phyloP scores from a whole-genome alignment of 2,329 filamentous ascomycete species.

The Mollisia scopiformis region DNA sequence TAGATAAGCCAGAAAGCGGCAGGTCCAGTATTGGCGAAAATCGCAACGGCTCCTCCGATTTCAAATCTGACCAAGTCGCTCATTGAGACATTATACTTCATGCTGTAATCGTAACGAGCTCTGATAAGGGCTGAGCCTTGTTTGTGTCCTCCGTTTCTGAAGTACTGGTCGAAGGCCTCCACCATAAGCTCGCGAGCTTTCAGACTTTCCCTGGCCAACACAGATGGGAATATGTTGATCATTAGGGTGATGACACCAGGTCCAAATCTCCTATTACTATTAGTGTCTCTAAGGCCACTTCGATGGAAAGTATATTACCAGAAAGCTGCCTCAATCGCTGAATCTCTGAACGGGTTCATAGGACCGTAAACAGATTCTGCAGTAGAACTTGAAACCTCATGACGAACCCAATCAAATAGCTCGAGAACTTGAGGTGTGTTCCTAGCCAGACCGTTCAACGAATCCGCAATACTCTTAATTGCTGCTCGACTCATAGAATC shows the following conservation, averaged over 20 bases:
- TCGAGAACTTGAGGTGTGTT: no score
- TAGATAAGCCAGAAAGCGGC: constrained; percentile 46
- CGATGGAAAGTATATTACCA: no score
- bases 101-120: constrained; percentile 39
- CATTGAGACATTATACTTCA: constrained; percentile 35
- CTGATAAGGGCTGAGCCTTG: constrained; percentile 41
- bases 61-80: constrained; percentile 45
- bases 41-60: constrained; percentile 43
- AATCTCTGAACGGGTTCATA: no score
- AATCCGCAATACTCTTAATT: no score
- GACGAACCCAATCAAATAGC: no score
- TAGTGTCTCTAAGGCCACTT: no score
- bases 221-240: constrained; percentile 6
- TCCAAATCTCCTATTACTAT: no score
- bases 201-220: constrained; percentile 32
- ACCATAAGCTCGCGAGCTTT: constrained; percentile 39
- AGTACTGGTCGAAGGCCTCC: constrained; percentile 43
- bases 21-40: constrained; percentile 45
- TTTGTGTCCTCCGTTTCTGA: constrained; percentile 41
- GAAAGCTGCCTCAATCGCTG: no score
- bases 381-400: no score
- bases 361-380: no score
- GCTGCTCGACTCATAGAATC: no score
- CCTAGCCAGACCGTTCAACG: no score
- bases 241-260: constrained; percentile 6